Base-by-base conservation (phyloP, 257 asterid genomes). In the Lithospermum erythrorhizon region DNA sequence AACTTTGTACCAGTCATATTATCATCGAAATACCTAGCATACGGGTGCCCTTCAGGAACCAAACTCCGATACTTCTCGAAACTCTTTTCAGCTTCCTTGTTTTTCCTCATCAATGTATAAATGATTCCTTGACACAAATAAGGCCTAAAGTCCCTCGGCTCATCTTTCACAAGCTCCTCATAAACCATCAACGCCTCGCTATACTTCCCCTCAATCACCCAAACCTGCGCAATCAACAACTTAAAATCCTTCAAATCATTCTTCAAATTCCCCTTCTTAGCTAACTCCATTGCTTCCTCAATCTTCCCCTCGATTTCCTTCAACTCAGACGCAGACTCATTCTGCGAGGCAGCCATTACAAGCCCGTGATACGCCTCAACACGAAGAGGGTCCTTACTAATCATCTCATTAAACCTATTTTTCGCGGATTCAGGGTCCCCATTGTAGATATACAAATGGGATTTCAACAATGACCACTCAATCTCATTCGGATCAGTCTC, bases 311-410 rank as follows among this genome's bases (percentile, higher is more conserved):
- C 83, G 11, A 91, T 68, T 37, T 19, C 68, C 16, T 18, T 59
- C 79, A 93, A 55, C 27, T 80, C 94, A 23, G 73, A 75, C 0
- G 59, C 58, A 18, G 84, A 74, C 10, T 82, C 91, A 65, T 77
- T 89, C 54, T 80, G 80, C 0, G 95, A 80, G 0, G 82, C 89
- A 1, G 93, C 91, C 3, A 89, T 82, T 4, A 85, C 91, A 9
- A 93, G 82, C 6, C 99, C 97, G 17, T 89, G 99, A 68, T 86
- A 93, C 0, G 97, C 99, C 65, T 89, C 99, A 3, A 93, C 91
- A 0, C 82, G 77, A 4, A 75, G 71, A 21, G 97, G 95, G 53
- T 93, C 95, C 55, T 79, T 86, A 21, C 69, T 62, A 9, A 89
- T 23, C 21, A 93, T 75, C 75, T 85, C 91, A 55, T 59, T 54